Conservation (phyloP, 345 rosid genomes). For the Erucastrum elatum region DNA sequence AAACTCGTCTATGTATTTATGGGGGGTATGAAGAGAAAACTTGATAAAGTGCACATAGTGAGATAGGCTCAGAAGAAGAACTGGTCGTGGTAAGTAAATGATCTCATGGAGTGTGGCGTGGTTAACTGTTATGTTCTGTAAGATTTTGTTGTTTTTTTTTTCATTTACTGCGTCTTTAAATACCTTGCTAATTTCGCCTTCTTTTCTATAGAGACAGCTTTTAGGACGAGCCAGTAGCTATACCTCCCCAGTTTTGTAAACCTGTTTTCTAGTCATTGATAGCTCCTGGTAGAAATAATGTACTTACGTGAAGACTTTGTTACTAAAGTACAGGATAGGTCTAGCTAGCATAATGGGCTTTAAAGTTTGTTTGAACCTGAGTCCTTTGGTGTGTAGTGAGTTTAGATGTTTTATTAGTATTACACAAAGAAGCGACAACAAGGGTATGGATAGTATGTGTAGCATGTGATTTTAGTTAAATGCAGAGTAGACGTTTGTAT, state of each 20-base stretch:
- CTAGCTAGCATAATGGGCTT: neutral
- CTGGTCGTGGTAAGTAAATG: conserved; percentile 43
- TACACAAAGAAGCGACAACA: too few species aligned
- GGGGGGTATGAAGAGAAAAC: neutral
- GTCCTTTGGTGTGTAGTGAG: neutral
- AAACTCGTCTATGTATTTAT: neutral
- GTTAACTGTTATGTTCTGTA: conserved; percentile 37
- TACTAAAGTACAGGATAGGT: neutral
- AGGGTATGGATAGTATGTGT: too few species aligned
- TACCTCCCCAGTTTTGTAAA: neutral
- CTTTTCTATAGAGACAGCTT: conserved; percentile 34
- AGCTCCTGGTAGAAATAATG: neutral
- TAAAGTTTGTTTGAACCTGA: neutral
- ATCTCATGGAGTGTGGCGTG: conserved; percentile 36
- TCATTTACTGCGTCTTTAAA: conserved; percentile 34
- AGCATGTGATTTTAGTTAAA: neutral
- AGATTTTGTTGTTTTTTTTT: neutral
- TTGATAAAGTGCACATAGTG: conserved; percentile 6
- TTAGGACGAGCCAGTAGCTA: conserved; percentile 2
- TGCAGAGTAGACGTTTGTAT: neutral
- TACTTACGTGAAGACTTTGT: neutral
- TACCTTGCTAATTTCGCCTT: conserved; percentile 19
- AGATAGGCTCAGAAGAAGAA: conserved; percentile 33
- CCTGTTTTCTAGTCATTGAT: conserved; percentile 28
- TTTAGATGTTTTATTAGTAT: too few species aligned